Evolutionary conservation across 306 rosid species (phyloP).

Genomic region (Quercus alba): DNA sequence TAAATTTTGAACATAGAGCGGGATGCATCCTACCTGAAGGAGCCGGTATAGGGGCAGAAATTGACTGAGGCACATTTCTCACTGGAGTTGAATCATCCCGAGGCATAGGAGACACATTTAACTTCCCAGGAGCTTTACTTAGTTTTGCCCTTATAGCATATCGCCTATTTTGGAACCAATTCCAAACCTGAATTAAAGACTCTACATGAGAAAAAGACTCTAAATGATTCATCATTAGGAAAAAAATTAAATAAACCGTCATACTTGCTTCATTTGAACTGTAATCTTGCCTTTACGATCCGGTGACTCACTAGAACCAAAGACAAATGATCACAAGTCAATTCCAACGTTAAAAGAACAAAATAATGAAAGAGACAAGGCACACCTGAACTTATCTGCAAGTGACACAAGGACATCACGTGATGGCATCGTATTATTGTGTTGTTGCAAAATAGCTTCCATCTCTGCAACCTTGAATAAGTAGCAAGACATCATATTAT

Average conservation of each 20-base stretch:
- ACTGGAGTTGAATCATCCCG: no score
- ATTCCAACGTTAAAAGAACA: slow-evolving; percentile 11
- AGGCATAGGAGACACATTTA: no score
- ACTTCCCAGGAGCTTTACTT: no score
- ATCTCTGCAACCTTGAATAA: slow-evolving; percentile 74
- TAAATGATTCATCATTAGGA: not conserved
- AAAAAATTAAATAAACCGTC: slow-evolving; percentile 24
- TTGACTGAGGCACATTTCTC: no score
- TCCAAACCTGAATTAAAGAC: no score
- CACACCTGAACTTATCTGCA: slow-evolving; percentile 94
- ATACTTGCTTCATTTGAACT: slow-evolving; percentile 97
- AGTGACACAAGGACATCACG: slow-evolving; percentile 72
- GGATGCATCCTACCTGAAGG: no score
- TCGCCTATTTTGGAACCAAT: no score
- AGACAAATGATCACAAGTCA: slow-evolving; percentile 13
- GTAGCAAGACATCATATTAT: slow-evolving; percentile 3
- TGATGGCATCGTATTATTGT: slow-evolving; percentile 79
- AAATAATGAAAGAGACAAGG: slow-evolving; percentile 14
- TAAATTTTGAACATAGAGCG: no score
- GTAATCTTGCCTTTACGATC: slow-evolving; percentile 89
- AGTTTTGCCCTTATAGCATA: slow-evolving; percentile 45
- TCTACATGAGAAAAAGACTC: no score
- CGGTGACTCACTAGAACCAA: slow-evolving; percentile 55
- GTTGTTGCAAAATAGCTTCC: slow-evolving; percentile 82
- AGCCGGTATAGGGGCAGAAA: no score